Evolutionary conservation across 1,284 basidiomycete species (phyloP), one percentile per base, ranked within the genome.

Genomic region (Ceratobasidium sp.): DNA sequence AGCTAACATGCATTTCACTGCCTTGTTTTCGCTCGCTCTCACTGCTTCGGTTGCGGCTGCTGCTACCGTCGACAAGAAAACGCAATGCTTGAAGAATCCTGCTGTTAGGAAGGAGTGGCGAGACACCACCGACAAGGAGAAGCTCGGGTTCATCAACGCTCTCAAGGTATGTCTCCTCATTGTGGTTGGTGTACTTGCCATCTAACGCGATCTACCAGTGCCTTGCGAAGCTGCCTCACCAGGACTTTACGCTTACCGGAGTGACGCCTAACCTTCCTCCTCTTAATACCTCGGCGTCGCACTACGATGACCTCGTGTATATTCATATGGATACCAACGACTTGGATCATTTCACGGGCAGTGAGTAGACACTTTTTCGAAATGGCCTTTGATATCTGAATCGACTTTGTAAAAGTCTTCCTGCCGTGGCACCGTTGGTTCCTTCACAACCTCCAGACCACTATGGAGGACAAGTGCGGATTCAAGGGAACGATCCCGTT

Each of bases 71-170:
- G n/a, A 22, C 8, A 57, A 24, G 6, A 5, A 14, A n/a, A n/a
- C n/a, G 22, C 17, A 31, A 15, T 66, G 62, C 53, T 2, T 33
- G 36, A 31, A 11, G 19, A 74, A 29, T 51, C 62, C 19, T 4
- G 31, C 15, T 44, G 41, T 74, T 9, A 73, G 74, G 7, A 75
- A 74, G 44, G 74, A 75, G 48, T 75, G 74, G 74, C n/a, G 74
- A 1, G 19, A 36, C 17, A 15, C 74, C 2, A n/a, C 9, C 17
- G n/a, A 22, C 29, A 41, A 47, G 56, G 27, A 63, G 1, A 54
- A 63, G 31, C 62, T 51, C n/a, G 36, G 36, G 5, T 74, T 50
- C 24, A 41, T 75, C 31, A 27, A 74, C 36, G 74, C 74, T 14
- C 41, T 75, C 54, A 74, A 75, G 59, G 74, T 75, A 31, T 27